A percentile compares a stretch with the other conserved stretches of the same genome.
phyloP scores from a whole-genome alignment of 352 stramenopile genomes.

The Globisporangium lucens region DNA sequence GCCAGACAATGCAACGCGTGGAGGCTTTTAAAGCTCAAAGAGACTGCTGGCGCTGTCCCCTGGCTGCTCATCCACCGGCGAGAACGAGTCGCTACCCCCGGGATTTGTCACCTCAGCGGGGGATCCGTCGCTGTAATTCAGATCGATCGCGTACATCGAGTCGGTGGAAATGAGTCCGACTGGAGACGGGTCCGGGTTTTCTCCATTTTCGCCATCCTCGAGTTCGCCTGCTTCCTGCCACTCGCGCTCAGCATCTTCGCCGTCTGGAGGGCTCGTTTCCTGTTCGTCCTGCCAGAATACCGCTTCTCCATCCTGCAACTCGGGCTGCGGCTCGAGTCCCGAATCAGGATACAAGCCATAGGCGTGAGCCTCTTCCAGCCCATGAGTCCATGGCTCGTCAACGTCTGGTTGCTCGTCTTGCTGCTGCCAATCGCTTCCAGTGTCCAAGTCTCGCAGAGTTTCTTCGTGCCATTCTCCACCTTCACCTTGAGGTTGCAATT shows the following conservation, averaged over 20 bases:
- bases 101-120: background rate
- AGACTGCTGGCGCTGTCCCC: background rate
- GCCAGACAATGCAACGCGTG: background rate
- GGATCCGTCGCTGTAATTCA: conserved; percentile 23
- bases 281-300: background rate
- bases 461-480: background rate
- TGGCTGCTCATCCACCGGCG: background rate
- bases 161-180: conserved; percentile 39
- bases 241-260: background rate
- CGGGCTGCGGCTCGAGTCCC: background rate
- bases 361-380: background rate
- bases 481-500: background rate
- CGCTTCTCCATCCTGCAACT: background rate
- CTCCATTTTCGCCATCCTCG: background rate
- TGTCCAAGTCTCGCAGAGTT: background rate
- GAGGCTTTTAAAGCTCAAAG: background rate
- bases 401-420: background rate
- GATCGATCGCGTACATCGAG: conserved; percentile 54
- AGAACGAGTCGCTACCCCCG: conserved; percentile 8
- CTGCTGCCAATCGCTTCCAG: background rate
- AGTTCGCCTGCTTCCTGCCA: background rate
- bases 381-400: background rate
- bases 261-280: background rate
- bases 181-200: background rate
- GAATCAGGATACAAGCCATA: background rate